These are phyloP conservation scores for Russula sp. DNA, from an alignment of 768 basidiomycete genomes.

Conservation along the genomic window DNA sequence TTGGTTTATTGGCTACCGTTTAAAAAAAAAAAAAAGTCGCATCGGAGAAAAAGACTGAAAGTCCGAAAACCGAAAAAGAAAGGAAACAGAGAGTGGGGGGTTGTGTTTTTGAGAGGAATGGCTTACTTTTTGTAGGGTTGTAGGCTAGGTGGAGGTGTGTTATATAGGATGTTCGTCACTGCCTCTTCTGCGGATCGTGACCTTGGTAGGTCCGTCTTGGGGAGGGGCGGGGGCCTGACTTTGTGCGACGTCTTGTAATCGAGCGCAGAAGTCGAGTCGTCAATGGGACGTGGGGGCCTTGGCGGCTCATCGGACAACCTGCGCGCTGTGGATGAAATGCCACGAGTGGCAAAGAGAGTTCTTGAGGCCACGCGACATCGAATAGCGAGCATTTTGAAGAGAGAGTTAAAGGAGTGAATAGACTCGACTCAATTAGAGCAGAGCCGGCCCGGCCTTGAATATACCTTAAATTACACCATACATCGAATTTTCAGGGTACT, in stretches of 20 bases:
- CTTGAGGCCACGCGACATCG: conserved; percentile 15
- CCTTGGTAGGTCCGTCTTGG: conserved; percentile 80
- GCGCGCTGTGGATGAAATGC: conserved; percentile 32
- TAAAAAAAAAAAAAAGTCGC: neutral
- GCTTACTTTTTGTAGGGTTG: conserved; percentile 91
- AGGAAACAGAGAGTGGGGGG: too few species aligned
- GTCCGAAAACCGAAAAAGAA: too few species aligned
- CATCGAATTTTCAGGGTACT: too few species aligned
- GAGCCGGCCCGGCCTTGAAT: too few species aligned
- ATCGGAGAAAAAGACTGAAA: conserved; percentile 11
- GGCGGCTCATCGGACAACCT: conserved; percentile 42
- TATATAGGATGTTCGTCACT: conserved; percentile 96
- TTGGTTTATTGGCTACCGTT: neutral
- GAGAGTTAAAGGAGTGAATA: too few species aligned
- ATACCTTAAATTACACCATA: too few species aligned
- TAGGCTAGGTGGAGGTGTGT: conserved; percentile 86
- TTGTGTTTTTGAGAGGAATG: too few species aligned
- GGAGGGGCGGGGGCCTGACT: conserved; percentile 77
- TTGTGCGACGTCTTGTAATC: conserved; percentile 83
- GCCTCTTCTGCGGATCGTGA: conserved; percentile 89
- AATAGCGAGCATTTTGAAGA: conserved; percentile 24
- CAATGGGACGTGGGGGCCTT: conserved; percentile 74
- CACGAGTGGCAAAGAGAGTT: conserved; percentile 26
- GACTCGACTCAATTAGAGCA: neutral
- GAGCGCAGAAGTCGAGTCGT: conserved; percentile 92